Conservation (phyloP, 2,329 filamentous ascomycete genomes). For the Trichothecium sympodiale region DNA sequence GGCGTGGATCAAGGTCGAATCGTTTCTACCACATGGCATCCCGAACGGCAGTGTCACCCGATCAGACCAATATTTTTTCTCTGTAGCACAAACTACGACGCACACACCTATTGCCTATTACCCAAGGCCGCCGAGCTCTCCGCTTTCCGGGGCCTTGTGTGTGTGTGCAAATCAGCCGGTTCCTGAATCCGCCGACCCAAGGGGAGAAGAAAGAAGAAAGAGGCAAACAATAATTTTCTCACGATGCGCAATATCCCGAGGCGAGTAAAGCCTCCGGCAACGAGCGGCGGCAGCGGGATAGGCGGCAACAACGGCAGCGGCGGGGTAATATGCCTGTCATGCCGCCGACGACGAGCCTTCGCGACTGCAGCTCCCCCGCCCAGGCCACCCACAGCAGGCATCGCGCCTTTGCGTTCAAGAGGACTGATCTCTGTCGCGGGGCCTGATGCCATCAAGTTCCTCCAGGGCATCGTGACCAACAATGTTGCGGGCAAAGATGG, state of each 20-base stretch:
- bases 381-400: slow-evolving; percentile 31
- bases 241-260: slow-evolving; percentile 14
- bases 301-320: too few species aligned
- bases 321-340: slow-evolving; percentile 17
- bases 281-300: too few species aligned
- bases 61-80: too few species aligned
- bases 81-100: too few species aligned
- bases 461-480: slow-evolving; percentile 79
- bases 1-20: too few species aligned
- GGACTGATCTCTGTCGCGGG: slow-evolving; percentile 72
- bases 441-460: slow-evolving; percentile 67
- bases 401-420: slow-evolving; percentile 57
- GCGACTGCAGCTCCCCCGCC: slow-evolving; percentile 18
- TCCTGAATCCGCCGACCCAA: not conserved
- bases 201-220: not conserved
- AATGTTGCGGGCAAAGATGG: slow-evolving; percentile 26
- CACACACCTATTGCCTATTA: too few species aligned
- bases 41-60: too few species aligned
- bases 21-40: too few species aligned
- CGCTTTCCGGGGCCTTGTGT: too few species aligned
- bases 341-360: slow-evolving; percentile 19
- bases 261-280: slow-evolving; percentile 3
- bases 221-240: slow-evolving; percentile 3
- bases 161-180: not conserved
- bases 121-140: too few species aligned